These are phyloP conservation scores for Hypericum perforatum DNA, from an alignment of 345 rosid species.

Conservation along the genomic window DNA sequence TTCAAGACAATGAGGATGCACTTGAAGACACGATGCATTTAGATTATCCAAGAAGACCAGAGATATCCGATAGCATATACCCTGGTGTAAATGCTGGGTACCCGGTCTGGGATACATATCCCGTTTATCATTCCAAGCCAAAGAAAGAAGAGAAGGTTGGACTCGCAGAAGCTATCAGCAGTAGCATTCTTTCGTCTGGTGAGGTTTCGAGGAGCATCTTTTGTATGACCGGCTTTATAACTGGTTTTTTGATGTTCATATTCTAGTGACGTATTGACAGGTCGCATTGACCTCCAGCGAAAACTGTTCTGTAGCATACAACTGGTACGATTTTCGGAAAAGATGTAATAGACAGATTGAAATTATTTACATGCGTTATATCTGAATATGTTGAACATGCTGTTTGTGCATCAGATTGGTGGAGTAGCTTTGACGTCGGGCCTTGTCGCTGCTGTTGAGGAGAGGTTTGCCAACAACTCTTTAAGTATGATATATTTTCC, in stretches of 20 bases:
- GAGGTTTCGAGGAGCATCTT: slow-evolving; percentile 12
- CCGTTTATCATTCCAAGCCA: slow-evolving; percentile 48
- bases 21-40: slow-evolving; percentile 80
- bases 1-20: slow-evolving; percentile 81
- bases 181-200: slow-evolving; percentile 89
- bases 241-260: slow-evolving; percentile 11
- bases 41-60: slow-evolving; percentile 66
- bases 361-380: not conserved
- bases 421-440: slow-evolving; percentile 85
- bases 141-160: slow-evolving; percentile 95
- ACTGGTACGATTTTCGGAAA: slow-evolving; percentile 40
- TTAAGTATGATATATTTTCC: not conserved
- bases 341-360: slow-evolving; percentile 1
- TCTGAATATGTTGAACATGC: slow-evolving; percentile 12
- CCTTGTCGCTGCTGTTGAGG: slow-evolving; percentile 62
- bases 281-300: slow-evolving; percentile 85
- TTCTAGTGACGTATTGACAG: slow-evolving; percentile 27
- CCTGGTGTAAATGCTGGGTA: slow-evolving; percentile 43
- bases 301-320: slow-evolving; percentile 83
- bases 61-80: slow-evolving; percentile 41
- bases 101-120: slow-evolving; percentile 81
- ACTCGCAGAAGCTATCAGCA: slow-evolving; percentile 82
- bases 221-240: slow-evolving; percentile 1
- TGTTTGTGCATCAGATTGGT: slow-evolving; percentile 52
- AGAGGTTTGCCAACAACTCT: slow-evolving; percentile 45